These are phyloP conservation scores for Blastobotrys chiropterorum DNA, from an alignment of 805 yeast genomes.

Conservation along the genomic window DNA sequence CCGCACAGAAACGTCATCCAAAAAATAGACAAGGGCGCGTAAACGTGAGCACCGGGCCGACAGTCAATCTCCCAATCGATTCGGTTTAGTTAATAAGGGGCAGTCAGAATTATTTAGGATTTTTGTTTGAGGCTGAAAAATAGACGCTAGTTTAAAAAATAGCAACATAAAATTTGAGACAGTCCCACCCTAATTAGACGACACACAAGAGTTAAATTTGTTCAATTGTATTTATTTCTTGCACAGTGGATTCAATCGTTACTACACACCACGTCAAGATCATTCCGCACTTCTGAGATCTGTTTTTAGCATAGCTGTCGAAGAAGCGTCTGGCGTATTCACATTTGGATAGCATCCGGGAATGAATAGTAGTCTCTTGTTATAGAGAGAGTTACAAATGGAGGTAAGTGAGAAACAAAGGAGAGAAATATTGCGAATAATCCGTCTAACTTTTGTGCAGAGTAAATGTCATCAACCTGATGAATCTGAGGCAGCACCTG, in stretches of 20 bases:
- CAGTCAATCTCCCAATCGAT: background rate
- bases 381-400: background rate
- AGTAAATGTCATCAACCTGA: background rate
- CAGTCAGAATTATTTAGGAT: background rate
- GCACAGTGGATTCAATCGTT: too few relatives aligned
- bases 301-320: too few relatives aligned
- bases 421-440: background rate
- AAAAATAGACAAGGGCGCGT: background rate
- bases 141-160: background rate
- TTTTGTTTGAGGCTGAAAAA: background rate
- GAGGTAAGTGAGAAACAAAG: background rate
- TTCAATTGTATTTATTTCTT: too few relatives aligned
- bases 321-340: too few relatives aligned
- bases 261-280: too few relatives aligned
- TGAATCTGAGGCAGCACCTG: background rate
- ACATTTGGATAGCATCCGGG: background rate
- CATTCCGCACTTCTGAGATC: too few relatives aligned
- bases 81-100: background rate
- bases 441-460: background rate
- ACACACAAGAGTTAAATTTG: too few relatives aligned
- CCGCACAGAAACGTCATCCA: background rate
- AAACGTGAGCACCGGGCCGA: background rate
- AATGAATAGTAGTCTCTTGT: background rate
- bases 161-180: background rate
- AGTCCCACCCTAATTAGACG: background rate